Percentiles rank a stretch among this genome's conserved stretches.
These are phyloP conservation scores for Dichotomopilus funicola DNA, from an alignment of 2,329 filamentous ascomycete species.

Conservation along the genomic window DNA sequence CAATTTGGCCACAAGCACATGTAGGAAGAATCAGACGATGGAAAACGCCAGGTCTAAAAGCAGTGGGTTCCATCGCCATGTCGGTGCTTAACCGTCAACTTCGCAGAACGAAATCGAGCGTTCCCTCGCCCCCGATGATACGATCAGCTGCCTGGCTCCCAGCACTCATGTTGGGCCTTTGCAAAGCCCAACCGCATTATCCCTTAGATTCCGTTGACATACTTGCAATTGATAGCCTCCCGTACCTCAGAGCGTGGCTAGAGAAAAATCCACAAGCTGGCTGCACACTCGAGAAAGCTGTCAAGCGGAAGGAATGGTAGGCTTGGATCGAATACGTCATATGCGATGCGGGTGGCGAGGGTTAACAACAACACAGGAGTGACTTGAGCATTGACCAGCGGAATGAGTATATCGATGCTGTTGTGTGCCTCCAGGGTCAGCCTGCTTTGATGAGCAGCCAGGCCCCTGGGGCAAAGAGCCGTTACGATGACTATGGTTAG, in stretches of 20 bases:
- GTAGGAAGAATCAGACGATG: too few relatives aligned
- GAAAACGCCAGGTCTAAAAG: too few relatives aligned
- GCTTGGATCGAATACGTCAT: not conserved
- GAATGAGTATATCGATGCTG: constrained; percentile 21
- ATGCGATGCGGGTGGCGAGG: not conserved
- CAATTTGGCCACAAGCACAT: too few relatives aligned
- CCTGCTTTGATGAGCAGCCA: constrained; percentile 8
- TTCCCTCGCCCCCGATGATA: not conserved
- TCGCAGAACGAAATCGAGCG: not conserved
- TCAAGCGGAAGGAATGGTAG: constrained; percentile 20
- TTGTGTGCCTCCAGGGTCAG: constrained; percentile 19
- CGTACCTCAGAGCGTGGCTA: constrained; percentile 16
- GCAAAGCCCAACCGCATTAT: constrained; percentile 5
- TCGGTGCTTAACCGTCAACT: too few relatives aligned
- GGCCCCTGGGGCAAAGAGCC: constrained; percentile 22
- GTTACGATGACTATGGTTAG: constrained; percentile 26
- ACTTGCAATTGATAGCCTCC: constrained; percentile 10
- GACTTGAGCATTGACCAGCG: constrained; percentile 15
- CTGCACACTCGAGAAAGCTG: constrained; percentile 22
- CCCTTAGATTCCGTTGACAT: constrained; percentile 17
- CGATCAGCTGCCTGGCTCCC: not conserved
- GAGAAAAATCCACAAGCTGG: constrained; percentile 17
- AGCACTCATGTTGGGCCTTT: constrained; percentile 3
- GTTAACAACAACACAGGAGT: constrained; percentile 11
- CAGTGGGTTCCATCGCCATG: too few relatives aligned